Conservation (phyloP, 257 asterid genomes). For the Salvia splendens region DNA sequence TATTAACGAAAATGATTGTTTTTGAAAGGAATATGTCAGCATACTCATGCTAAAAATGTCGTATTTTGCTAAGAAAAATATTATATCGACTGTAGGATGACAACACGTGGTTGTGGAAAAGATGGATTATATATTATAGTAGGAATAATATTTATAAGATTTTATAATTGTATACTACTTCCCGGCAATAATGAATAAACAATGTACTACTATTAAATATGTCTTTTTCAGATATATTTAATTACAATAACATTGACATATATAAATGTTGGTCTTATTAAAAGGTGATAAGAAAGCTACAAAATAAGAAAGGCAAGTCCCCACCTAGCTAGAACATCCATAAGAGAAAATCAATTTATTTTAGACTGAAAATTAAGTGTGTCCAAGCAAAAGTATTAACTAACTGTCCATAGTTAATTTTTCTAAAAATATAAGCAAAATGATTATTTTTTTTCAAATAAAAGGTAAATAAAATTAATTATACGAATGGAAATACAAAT, state of each 20-base stretch:
- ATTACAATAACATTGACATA: background rate
- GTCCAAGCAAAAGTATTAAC: background rate
- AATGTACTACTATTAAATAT: background rate
- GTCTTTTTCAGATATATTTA: background rate
- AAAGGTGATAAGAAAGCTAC: no score
- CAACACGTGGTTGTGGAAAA: constrained; percentile 20
- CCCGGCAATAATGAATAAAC: no score
- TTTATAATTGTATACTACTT: background rate
- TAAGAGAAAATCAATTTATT: background rate
- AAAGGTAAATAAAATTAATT: no score
- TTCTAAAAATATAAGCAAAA: no score
- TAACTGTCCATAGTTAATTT: no score
- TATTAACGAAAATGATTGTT: background rate
- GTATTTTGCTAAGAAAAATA: background rate
- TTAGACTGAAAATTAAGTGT: background rate
- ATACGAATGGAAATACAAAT: no score
- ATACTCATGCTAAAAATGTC: background rate
- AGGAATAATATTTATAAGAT: background rate
- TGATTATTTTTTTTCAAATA: no score
- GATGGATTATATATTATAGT: background rate
- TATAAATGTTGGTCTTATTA: background rate
- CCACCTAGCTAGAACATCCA: background rate
- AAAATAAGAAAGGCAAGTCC: background rate
- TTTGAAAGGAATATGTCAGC: background rate
- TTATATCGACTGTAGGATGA: background rate